phyloP scores from a whole-genome alignment of 75 land plant species.

The Pinus taeda region DNA sequence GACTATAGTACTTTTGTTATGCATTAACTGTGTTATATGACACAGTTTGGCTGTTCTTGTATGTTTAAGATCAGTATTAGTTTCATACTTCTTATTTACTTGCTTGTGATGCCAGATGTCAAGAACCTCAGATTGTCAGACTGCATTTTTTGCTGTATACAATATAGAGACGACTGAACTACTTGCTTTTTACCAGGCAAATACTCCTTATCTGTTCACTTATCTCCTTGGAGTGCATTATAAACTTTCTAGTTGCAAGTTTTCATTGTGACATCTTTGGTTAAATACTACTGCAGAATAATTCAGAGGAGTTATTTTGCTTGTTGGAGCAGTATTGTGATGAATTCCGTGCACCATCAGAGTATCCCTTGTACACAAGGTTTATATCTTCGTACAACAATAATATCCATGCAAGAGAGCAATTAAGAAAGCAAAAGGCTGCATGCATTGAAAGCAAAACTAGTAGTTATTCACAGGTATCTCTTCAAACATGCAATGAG shows the following conservation, averaged over 20 bases:
- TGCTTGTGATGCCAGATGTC: constrained; percentile 44
- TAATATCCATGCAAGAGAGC: constrained; percentile 76
- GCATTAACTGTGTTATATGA: neutral
- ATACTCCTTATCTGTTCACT: neutral
- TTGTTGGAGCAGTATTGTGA: constrained; percentile 80
- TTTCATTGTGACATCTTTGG: neutral
- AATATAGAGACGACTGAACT: constrained; percentile 91
- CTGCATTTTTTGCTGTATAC: constrained; percentile 89
- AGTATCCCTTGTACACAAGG: constrained; percentile 46
- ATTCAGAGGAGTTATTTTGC: constrained; percentile 74
- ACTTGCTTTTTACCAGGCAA: constrained; percentile 83
- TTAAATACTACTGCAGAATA: constrained; percentile 53
- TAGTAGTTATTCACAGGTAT: constrained; percentile 72
- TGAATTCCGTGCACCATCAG: constrained; percentile 64
- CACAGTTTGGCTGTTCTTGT: neutral
- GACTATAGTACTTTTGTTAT: neutral
- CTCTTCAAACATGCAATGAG: neutral
- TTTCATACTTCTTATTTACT: neutral
- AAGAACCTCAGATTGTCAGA: constrained; percentile 66
- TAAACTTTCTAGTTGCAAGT: neutral
- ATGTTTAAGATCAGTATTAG: neutral
- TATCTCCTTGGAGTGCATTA: neutral
- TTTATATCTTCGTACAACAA: constrained; percentile 89
- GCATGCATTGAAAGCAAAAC: constrained; percentile 55
- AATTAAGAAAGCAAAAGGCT: constrained; percentile 47